Evolutionary conservation across 2,329 filamentous ascomycete species (phyloP).

Genomic region (Stromatinia cepivora): DNA sequence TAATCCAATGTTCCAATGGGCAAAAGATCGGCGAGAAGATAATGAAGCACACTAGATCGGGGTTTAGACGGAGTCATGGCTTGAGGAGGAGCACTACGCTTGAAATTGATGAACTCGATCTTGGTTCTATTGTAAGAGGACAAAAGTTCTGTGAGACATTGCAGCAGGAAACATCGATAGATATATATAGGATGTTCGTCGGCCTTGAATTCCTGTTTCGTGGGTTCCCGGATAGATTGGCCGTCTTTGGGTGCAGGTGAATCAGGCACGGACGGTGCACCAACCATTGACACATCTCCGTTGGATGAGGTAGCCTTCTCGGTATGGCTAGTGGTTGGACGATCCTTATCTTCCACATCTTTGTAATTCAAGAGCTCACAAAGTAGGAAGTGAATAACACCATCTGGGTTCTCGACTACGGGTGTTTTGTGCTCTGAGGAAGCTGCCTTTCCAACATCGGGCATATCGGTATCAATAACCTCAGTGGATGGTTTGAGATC

Average conservation of each 20-base stretch:
- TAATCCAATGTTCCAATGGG: slow-evolving; percentile 63
- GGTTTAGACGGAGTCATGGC: slow-evolving; percentile 87
- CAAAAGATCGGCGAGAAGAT: slow-evolving; percentile 80
- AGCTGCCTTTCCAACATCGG: slow-evolving; percentile 62
- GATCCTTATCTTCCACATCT: slow-evolving; percentile 85
- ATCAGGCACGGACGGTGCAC: slow-evolving; percentile 41
- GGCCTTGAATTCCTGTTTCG: slow-evolving; percentile 80
- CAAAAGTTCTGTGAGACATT: slow-evolving; percentile 86
- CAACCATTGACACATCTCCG: slow-evolving; percentile 36
- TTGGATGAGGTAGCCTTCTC: slow-evolving; percentile 28
- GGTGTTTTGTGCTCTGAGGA: slow-evolving; percentile 73
- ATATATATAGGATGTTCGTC: slow-evolving; percentile 96
- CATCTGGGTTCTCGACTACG: slow-evolving; percentile 87
- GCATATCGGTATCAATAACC: slow-evolving; percentile 57
- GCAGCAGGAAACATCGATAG: slow-evolving; percentile 91
- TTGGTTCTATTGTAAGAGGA: slow-evolving; percentile 93
- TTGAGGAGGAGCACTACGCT: slow-evolving; percentile 81
- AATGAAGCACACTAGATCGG: slow-evolving; percentile 88
- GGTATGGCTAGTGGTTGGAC: slow-evolving; percentile 40
- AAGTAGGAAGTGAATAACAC: slow-evolving; percentile 91
- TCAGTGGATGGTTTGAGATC: slow-evolving; percentile 64
- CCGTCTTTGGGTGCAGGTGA: slow-evolving; percentile 32
- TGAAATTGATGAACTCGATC: slow-evolving; percentile 99
- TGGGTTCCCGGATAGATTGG: slow-evolving; percentile 53
- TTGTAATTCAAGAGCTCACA: slow-evolving; percentile 90